phyloP scores from a whole-genome alignment of 2,329 filamentous ascomycete species.

The Nemania serpens region DNA sequence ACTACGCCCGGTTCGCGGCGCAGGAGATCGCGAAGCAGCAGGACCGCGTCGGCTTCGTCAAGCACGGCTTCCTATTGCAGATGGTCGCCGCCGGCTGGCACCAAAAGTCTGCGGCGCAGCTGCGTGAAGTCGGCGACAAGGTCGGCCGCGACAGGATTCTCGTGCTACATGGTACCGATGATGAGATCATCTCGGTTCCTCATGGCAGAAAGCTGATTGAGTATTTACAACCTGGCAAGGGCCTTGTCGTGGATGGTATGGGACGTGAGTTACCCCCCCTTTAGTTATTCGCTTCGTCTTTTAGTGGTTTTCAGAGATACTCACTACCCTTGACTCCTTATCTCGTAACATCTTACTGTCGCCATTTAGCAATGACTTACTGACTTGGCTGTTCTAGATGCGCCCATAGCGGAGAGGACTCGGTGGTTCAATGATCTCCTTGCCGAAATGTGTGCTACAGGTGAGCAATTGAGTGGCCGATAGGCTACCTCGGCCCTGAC shows the following conservation, averaged over 20 bases:
- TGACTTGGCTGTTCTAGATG: conserved; percentile 49
- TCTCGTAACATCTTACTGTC: neutral
- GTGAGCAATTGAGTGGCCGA: conserved; percentile 51
- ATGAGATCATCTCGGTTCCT: conserved; percentile 76
- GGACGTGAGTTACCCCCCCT: conserved; percentile 52
- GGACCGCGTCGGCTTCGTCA: conserved; percentile 63
- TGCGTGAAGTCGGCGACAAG: conserved; percentile 66
- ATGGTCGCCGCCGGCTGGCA: conserved; percentile 81
- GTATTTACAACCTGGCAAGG: conserved; percentile 61
- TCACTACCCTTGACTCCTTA: neutral
- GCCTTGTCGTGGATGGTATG: conserved; percentile 68
- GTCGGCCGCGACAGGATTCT: conserved; percentile 76
- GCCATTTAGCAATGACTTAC: neutral
- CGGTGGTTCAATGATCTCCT: conserved; percentile 70
- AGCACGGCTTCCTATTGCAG: conserved; percentile 74
- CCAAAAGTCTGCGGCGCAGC: conserved; percentile 69
- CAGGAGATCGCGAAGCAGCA: conserved; percentile 75
- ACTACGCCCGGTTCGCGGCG: conserved; percentile 82
- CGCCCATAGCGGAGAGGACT: conserved; percentile 71
- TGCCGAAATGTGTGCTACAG: conserved; percentile 59
- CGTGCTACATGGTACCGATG: conserved; percentile 75
- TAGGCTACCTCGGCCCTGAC: neutral
- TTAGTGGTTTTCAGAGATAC: neutral
- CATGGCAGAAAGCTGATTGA: conserved; percentile 73
- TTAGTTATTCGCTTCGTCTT: neutral